Conservation (phyloP, 2,329 filamentous ascomycete species). For the Falciphora oryzae region DNA sequence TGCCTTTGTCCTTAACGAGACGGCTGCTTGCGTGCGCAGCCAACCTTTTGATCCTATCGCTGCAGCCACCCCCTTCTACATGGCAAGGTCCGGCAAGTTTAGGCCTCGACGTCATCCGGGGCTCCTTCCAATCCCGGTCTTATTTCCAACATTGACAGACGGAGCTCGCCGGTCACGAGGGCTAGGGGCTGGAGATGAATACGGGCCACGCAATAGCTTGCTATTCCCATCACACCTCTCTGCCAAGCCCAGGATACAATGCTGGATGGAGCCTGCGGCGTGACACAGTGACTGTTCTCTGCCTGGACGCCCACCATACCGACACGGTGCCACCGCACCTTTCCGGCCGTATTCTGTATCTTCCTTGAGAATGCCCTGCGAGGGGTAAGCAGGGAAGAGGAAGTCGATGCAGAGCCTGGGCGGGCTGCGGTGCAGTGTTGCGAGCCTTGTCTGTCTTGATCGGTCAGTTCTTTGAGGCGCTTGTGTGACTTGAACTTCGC, state of each 20-base stretch:
- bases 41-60: neutral
- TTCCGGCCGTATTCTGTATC: neutral
- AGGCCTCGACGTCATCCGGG: neutral
- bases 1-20: neutral
- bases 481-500: neutral
- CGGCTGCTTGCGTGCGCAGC: neutral
- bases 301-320: neutral
- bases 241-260: neutral
- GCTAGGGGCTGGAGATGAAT: neutral
- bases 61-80: neutral
- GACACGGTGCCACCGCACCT: neutral
- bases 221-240: neutral
- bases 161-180: neutral
- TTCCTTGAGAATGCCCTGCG: neutral
- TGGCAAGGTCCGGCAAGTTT: neutral
- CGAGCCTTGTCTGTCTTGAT: neutral
- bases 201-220: neutral
- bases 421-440: too few species aligned
- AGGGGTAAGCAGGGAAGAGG: neutral
- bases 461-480: neutral
- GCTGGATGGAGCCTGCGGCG: neutral
- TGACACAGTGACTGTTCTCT: neutral
- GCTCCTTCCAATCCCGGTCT: neutral
- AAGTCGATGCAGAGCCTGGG: neutral
- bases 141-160: neutral